Conservation (phyloP, 306 rosid species). For the Luffa aegyptiaca region DNA sequence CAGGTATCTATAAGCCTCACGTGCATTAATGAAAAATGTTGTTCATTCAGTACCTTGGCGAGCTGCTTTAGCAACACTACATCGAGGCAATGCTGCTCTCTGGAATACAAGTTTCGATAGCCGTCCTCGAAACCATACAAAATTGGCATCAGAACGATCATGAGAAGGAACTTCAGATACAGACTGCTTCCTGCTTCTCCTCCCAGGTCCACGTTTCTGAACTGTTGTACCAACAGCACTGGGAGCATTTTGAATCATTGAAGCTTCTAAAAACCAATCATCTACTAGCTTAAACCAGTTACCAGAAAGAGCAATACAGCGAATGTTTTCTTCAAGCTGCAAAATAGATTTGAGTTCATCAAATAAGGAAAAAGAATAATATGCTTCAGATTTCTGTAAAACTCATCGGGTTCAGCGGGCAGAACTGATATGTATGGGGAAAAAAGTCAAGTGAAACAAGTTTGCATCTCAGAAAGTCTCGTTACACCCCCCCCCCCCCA, state of each 20-base stretch:
- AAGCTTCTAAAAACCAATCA: slow-evolving; percentile 55
- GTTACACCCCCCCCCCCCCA: no score
- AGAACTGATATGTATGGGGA: no score
- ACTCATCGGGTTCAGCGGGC: background rate
- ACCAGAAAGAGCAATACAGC: slow-evolving; percentile 47
- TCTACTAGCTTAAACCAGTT: slow-evolving; percentile 87
- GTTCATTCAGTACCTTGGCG: slow-evolving; percentile 49
- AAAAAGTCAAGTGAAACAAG: no score
- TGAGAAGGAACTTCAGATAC: slow-evolving; percentile 43
- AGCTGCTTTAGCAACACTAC: slow-evolving; percentile 62
- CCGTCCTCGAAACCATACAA: slow-evolving; percentile 83
- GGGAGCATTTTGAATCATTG: slow-evolving; percentile 43
- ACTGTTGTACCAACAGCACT: slow-evolving; percentile 45
- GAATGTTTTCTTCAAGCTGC: slow-evolving; percentile 84
- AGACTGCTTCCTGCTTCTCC: slow-evolving; percentile 60
- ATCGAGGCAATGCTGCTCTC: slow-evolving; percentile 56
- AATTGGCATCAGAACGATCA: slow-evolving; percentile 28
- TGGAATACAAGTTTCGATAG: slow-evolving; percentile 56
- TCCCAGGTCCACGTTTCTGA: slow-evolving; percentile 68
- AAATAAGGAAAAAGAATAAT: slow-evolving; percentile 10
- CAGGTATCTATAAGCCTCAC: background rate
- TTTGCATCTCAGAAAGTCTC: no score
- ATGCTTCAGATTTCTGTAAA: background rate
- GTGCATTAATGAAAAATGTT: background rate
- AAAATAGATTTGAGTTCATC: slow-evolving; percentile 21